These are phyloP conservation scores for Tephrocybe sp. DNA, from an alignment of 768 basidiomycete genomes.

Conservation along the genomic window DNA sequence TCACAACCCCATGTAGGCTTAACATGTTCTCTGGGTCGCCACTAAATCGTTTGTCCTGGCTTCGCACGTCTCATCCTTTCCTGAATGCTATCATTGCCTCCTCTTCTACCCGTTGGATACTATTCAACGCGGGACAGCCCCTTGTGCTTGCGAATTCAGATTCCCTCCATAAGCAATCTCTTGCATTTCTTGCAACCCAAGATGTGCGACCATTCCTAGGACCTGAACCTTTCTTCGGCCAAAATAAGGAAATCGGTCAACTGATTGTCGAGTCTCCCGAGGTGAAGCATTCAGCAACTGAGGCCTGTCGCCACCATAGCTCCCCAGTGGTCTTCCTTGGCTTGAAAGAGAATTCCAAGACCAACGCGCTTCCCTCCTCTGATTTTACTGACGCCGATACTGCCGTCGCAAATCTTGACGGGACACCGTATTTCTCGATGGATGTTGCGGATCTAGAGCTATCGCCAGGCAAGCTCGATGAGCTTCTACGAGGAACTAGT, in stretches of 20 bases:
- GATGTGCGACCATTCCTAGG: slow-evolving; percentile 69
- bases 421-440: slow-evolving; percentile 83
- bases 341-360: slow-evolving; percentile 54
- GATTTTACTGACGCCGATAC: slow-evolving; percentile 57
- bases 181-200: slow-evolving; percentile 56
- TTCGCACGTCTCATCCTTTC: slow-evolving; percentile 70
- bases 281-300: slow-evolving; percentile 33
- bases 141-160: slow-evolving; percentile 44
- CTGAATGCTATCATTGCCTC: slow-evolving; percentile 66
- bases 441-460: slow-evolving; percentile 59
- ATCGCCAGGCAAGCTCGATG: slow-evolving; percentile 28
- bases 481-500: slow-evolving; percentile 36
- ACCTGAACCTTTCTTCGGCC: slow-evolving; percentile 65
- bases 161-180: slow-evolving; percentile 25
- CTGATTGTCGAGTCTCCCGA: slow-evolving; percentile 27
- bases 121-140: slow-evolving; percentile 74
- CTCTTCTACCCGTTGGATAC: slow-evolving; percentile 68
- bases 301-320: slow-evolving; percentile 59
- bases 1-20: slow-evolving; percentile 19
- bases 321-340: slow-evolving; percentile 77
- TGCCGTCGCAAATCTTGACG: slow-evolving; percentile 60
- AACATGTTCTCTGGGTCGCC: slow-evolving; percentile 60
- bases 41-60: slow-evolving; percentile 80
- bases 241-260: slow-evolving; percentile 50
- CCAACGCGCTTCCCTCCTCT: slow-evolving; percentile 58